Evolutionary conservation across 306 rosid species (phyloP), one percentile per base, ranked within the genome.

Genomic region (Vigna nakashimae): DNA sequence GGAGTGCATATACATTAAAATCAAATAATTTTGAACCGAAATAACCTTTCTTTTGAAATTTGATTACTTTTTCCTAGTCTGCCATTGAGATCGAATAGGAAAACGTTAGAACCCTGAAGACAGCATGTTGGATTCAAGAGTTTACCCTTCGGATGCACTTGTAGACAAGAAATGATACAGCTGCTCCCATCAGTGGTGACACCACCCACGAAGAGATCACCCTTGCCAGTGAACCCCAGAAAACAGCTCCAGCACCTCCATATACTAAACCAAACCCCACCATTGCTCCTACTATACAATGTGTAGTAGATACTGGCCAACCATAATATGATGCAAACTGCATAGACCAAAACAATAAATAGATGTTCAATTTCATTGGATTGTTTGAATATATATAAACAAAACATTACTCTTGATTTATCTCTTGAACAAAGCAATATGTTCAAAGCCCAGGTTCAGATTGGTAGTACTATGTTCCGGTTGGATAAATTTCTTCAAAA

Each of bases 251-350:
- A 20, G 90, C 50, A 74, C 98, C 99, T 10, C 99, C 99, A 69
- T 92, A 96, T 38, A 45, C 91, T 9, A 96, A 83, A 66, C 97
- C 98, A 76, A 95, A 95, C 70, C 98, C 98, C 38, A 95, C 98
- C 98, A 95, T 95, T 17, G 98, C 95, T 81, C 98, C 98, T 12
- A 92, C 98, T 79, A 95, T 95, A 78, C 98, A 95, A 76, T 95
- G 98, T n/a, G 98, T 95, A 24, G 98, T 92, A 28, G 98, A 95
- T 66, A 95, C 97, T 2, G 98, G 98, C 98, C 89, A 92, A 53
- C 99, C 99, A 69, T 82, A 95, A 79, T 87, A 95, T 40, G 99
- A 96, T 52, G 99, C 96, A 83, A 78, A 71, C 99, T 88, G 86
- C 88, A 86, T 60, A 69, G 63, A 20, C 79, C 76, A 28, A 64